Percentiles rank a stretch among this genome's conserved stretches.
These are phyloP conservation scores for Aspergillus neoniger DNA, from an alignment of 2,329 filamentous ascomycete genomes.

Conservation along the genomic window DNA sequence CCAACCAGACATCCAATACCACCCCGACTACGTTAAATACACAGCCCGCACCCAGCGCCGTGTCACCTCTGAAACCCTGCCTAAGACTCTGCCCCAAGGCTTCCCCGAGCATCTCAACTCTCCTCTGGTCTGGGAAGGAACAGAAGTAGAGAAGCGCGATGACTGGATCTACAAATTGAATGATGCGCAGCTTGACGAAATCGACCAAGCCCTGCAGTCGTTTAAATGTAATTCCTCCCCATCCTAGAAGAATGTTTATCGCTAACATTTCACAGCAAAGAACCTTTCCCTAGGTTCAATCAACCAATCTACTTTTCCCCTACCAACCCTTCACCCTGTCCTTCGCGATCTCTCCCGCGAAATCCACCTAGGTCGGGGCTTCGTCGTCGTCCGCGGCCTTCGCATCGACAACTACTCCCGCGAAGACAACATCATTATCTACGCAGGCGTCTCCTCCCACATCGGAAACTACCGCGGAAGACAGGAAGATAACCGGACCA, in stretches of 20 bases:
- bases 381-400: slow-evolving; percentile 49
- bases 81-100: slow-evolving; percentile 37
- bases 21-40: slow-evolving; percentile 31
- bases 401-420: slow-evolving; percentile 39
- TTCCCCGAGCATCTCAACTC: slow-evolving; percentile 47
- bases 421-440: slow-evolving; percentile 45
- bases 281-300: slow-evolving; percentile 42
- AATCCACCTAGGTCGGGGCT: slow-evolving; percentile 47
- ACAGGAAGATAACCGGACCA: slow-evolving; percentile 42
- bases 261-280: slow-evolving; percentile 29
- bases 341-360: slow-evolving; percentile 40
- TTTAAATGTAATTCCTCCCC: slow-evolving; percentile 40
- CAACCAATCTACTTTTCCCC: slow-evolving; percentile 48
- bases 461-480: slow-evolving; percentile 43
- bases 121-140: slow-evolving; percentile 52
- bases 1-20: slow-evolving; percentile 37
- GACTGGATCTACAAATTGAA: slow-evolving; percentile 47
- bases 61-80: slow-evolving; percentile 23
- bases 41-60: slow-evolving; percentile 24
- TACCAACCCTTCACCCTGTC: slow-evolving; percentile 38
- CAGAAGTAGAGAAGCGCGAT: slow-evolving; percentile 37
- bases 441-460: slow-evolving; percentile 47
- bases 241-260: no score
- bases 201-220: slow-evolving; percentile 44
- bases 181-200: slow-evolving; percentile 43